Base-by-base conservation (phyloP, 495 filamentous ascomycete species). In the Lichenothelia convexa region DNA sequence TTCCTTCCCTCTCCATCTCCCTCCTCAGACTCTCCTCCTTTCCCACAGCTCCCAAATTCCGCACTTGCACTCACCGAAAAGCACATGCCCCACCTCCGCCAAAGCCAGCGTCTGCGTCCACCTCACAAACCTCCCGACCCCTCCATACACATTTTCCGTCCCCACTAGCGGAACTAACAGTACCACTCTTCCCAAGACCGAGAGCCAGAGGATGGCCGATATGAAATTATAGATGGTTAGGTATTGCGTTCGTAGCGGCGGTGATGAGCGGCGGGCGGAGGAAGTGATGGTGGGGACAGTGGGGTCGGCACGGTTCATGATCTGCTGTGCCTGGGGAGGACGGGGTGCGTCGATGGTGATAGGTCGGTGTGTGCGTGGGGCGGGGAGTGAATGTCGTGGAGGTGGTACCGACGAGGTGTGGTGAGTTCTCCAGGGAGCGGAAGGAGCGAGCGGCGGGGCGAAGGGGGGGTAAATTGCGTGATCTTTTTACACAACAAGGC, bases 201-300 rank as follows among this genome's bases (percentile, higher is more conserved):
- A 77, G 51, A 64, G 49, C 89, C 89, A 97, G 41, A 84, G 65
- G 30, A 73, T 37, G 37, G 80, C 71, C 44, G 71, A 83, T 41
- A 75, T 46, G 44, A 70, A 58, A 55, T 94, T 97, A 70, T 94
- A 97, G 50, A 69, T 53, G 53, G 79, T 66, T 27, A 94, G 71
- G 61, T 92, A 92, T 9, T 29, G 9, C 9, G 24, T 29, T 2
- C 15, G 9, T 9, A 29, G 24, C 9, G 24, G 15, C n/a, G n/a
- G n/a, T n/a, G n/a, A n/a, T n/a, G n/a, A n/a, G n/a, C n/a, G 24
- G 15, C 9, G 24, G 24, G 9, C 1, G 24, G 24, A 13, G 24
- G 1, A 2, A 9, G 24, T 13, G 24, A 13, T 11, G 1, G 24
- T 9, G 24, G 24, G 15, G 24, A 29, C 15, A 11, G 24, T 13